Conservation (phyloP, 352 stramenopile species). For the Phytophthora hybrid region DNA sequence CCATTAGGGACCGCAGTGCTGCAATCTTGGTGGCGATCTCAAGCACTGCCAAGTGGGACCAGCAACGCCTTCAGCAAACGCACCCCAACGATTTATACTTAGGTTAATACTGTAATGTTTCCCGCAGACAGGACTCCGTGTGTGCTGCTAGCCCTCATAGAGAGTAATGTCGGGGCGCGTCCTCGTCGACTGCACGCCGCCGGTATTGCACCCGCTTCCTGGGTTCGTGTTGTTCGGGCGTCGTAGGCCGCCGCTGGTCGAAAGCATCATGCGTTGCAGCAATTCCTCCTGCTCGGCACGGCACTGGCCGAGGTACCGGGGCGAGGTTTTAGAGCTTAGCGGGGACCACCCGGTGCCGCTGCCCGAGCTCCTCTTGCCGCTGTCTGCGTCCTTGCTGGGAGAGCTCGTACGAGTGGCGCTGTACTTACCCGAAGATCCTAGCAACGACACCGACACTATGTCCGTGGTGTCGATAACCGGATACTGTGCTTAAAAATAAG, state of each 20-base stretch:
- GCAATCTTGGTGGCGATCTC: constrained; percentile 25
- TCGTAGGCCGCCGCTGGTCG: constrained; percentile 31
- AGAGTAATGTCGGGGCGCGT: constrained; percentile 36
- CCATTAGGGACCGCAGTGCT: constrained; percentile 7
- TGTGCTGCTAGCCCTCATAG: constrained; percentile 29
- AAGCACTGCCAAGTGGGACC: background rate
- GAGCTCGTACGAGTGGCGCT: background rate
- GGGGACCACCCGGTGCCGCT: constrained; percentile 24
- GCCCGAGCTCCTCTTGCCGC: constrained; percentile 12
- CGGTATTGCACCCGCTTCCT: constrained; percentile 24
- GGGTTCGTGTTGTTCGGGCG: constrained; percentile 26
- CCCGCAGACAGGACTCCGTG: constrained; percentile 25
- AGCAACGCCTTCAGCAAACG: constrained; percentile 1
- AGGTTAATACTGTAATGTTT: constrained; percentile 31
- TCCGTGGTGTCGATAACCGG: constrained; percentile 59
- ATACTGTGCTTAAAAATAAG: too few species aligned
- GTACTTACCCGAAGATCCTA: constrained; percentile 13
- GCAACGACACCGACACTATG: constrained; percentile 45
- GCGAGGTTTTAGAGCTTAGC: constrained; percentile 33
- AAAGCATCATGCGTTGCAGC: constrained; percentile 50
- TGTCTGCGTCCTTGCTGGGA: constrained; percentile 19
- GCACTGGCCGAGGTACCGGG: constrained; percentile 44
- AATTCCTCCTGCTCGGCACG: constrained; percentile 55
- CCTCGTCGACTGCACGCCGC: constrained; percentile 19
- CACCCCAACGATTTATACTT: constrained; percentile 24